These are phyloP conservation scores for Naematelia encephala DNA, from an alignment of 768 basidiomycete species.

Conservation along the genomic window DNA sequence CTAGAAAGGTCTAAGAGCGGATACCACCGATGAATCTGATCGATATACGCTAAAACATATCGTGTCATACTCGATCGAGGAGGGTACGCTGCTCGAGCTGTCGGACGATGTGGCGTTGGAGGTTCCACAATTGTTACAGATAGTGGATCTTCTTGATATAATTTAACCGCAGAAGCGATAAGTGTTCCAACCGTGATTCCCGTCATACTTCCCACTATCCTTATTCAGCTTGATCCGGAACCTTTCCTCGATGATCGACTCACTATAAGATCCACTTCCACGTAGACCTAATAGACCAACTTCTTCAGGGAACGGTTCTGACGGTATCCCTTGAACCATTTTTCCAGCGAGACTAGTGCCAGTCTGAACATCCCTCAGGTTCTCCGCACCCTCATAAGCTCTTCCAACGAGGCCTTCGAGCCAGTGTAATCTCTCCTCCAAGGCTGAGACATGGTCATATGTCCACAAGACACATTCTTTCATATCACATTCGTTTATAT, in stretches of 20 bases:
- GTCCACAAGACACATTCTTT: conserved; percentile 6
- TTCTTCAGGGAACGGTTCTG: conserved; percentile 3
- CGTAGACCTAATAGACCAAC: conserved; percentile 7
- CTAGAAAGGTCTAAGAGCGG: conserved; percentile 5
- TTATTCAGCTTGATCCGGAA: too few relatives aligned
- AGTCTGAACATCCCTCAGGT: conserved; percentile 6
- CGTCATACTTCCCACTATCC: conserved; percentile 8
- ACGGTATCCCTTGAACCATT: not conserved
- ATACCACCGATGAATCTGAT: conserved; percentile 10
- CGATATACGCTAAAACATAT: conserved; percentile 2
- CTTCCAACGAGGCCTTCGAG: conserved; percentile 4
- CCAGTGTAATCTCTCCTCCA: conserved; percentile 7
- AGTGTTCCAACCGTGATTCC: conserved; percentile 7
- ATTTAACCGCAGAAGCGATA: not conserved
- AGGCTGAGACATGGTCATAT: not conserved
- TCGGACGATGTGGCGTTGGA: too few relatives aligned
- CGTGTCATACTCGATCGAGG: not conserved
- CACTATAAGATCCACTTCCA: conserved; percentile 9
- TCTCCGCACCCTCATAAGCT: conserved; percentile 1
- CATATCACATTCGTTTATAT: conserved; percentile 2
- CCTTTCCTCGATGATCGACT: not conserved
- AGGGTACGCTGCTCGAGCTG: conserved; percentile 4
- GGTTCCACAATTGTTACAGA: not conserved
- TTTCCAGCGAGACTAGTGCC: not conserved
- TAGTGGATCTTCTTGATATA: conserved; percentile 3